These are phyloP conservation scores for Tulasnella sp. DNA, from an alignment of 768 basidiomycete genomes.

Conservation along the genomic window DNA sequence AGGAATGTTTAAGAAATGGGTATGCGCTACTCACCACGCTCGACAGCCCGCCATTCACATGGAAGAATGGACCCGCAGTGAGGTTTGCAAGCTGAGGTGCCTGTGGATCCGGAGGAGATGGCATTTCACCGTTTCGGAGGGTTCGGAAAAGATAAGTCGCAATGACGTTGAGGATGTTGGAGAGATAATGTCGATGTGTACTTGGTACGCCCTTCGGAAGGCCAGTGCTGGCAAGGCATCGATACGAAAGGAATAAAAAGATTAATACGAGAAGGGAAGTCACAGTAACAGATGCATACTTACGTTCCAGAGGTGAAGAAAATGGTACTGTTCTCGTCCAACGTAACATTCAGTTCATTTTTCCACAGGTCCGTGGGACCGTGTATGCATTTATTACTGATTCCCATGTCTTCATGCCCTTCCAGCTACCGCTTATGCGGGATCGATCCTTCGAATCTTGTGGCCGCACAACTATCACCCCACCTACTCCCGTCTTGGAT, in stretches of 20 bases:
- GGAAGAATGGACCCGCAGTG: conserved; percentile 42
- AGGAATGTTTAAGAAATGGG: neutral
- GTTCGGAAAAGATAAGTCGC: conserved; percentile 37
- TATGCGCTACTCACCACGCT: conserved; percentile 33
- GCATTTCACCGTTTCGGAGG: conserved; percentile 32
- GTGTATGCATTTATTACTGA: conserved; percentile 28
- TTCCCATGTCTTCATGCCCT: conserved; percentile 36
- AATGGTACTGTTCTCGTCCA: conserved; percentile 51
- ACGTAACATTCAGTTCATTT: conserved; percentile 31
- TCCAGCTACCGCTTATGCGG: conserved; percentile 30
- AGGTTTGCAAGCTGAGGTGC: neutral
- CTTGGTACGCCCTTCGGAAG: conserved; percentile 56
- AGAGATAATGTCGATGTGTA: conserved; percentile 51
- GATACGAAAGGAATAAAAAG: too few species aligned
- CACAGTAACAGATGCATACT: conserved; percentile 18
- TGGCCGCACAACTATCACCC: conserved; percentile 38
- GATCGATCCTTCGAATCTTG: conserved; percentile 21
- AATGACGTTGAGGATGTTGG: conserved; percentile 47
- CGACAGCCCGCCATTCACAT: conserved; percentile 50
- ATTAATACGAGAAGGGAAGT: too few species aligned
- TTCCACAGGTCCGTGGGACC: conserved; percentile 23
- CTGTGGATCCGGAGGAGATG: neutral
- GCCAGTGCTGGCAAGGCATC: too few species aligned
- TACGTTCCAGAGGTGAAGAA: conserved; percentile 53
- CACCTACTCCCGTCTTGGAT: conserved; percentile 17